Evolutionary conservation across 176 grass and related monocot genomes (phyloP), one percentile per base, ranked within the genome.

Genomic region (Aegilops sharonensis): DNA sequence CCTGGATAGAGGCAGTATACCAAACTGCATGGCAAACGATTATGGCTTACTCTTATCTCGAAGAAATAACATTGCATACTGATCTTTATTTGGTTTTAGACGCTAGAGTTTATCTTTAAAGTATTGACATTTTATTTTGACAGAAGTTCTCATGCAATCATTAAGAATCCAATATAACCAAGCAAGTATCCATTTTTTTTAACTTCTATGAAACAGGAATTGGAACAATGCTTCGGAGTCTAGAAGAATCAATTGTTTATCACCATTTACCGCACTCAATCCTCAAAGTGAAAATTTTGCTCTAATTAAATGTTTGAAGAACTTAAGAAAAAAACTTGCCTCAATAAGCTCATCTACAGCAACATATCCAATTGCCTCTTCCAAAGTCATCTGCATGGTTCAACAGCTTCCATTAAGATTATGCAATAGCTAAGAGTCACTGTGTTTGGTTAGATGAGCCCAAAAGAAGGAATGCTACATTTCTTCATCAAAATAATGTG

Each of bases 361-460:
- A 86, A 99, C 97, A 91, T 99, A 99, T 79, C 97, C 97, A 91
- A 99, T 99, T 86, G 97, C 97, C 71, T 95, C 94, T 89, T 99
- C 97, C 87, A 99, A 92, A 90, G 60, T 94, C 92, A 99, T 91
- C 97, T 99, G 93, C 90, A 89, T 39, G 67, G 69, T 91, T 81
- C 78, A 89, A 79, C 9, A 75, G 25, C 47, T 85, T 85, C 12
- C 12, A 6, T 81, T 77, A 86, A 74, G 61, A 90, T 83, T 79
- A 30, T 30, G 25, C 40, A 36, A 76, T 60, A 68, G 82, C 37
- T 34, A 66, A 25, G 12, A 80, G 64, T n/a, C 32, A 1, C 3
- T 30, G 10, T 81, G 27, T 68, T 68, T n/a, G 24, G 40, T 68
- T n/a, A 68, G 25, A 66, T 10, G 17, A 66, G 63, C 60, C 47